Percentiles rank a stretch among this genome's conserved stretches.
Evolutionary conservation across 2,329 filamentous ascomycete genomes (phyloP).

Genomic region (Phoma sp.): DNA sequence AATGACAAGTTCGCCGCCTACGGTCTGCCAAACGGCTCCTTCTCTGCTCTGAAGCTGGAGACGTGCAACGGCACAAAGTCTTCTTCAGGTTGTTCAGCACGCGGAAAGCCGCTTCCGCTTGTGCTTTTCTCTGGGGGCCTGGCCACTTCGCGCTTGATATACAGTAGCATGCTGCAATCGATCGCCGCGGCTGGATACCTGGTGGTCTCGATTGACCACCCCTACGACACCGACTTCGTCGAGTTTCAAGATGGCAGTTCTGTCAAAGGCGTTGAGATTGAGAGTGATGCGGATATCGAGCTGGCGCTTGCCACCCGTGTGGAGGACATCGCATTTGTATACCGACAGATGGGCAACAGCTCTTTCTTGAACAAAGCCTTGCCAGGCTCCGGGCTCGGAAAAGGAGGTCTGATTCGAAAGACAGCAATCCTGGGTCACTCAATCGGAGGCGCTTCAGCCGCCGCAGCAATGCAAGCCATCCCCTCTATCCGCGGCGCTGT

Average conservation of each 20-base stretch:
- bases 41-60: constrained; percentile 25
- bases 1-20: constrained; percentile 32
- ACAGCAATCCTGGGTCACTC: constrained; percentile 45
- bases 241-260: constrained; percentile 56
- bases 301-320: constrained; percentile 29
- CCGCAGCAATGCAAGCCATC: constrained; percentile 20
- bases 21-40: constrained; percentile 35
- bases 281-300: constrained; percentile 30
- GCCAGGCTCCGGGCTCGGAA: neutral
- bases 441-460: constrained; percentile 44
- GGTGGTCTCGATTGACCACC: constrained; percentile 59
- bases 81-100: neutral
- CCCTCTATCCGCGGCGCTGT: constrained; percentile 34
- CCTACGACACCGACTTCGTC: constrained; percentile 57
- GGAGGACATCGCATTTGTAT: constrained; percentile 30
- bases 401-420: neutral
- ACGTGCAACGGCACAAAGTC: constrained; percentile 16
- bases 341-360: constrained; percentile 23
- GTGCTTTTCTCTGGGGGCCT: constrained; percentile 57
- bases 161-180: constrained; percentile 53
- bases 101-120: constrained; percentile 16
- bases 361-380: constrained; percentile 18
- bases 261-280: constrained; percentile 31
- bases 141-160: constrained; percentile 52
- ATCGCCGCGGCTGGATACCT: constrained; percentile 57